A percentile compares a stretch with the other conserved stretches of the same genome.
These are phyloP conservation scores for Haplosporangium sp. DNA, from an alignment of 371 early-diverging fungal species.

Conservation along the genomic window DNA sequence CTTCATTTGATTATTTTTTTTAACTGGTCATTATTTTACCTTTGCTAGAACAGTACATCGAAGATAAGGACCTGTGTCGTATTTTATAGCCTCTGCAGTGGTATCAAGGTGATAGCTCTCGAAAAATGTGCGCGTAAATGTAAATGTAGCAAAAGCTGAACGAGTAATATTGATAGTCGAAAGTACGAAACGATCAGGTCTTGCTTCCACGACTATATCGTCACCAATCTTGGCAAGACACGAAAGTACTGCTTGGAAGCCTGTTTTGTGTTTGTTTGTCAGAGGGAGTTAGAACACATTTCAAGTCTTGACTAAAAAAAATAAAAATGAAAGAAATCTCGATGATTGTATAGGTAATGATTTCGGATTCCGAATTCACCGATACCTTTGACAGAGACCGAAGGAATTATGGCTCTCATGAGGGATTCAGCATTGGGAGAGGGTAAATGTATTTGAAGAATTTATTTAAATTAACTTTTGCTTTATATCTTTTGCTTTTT, in stretches of 20 bases:
- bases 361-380: neutral
- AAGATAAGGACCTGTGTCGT: conserved; percentile 33
- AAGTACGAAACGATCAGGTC: conserved; percentile 34
- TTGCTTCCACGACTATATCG: conserved; percentile 41
- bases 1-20: no score
- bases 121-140: conserved; percentile 38
- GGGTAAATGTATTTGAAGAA: neutral
- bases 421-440: conserved; percentile 2
- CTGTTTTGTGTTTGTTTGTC: conserved; percentile 3
- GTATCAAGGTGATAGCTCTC: conserved; percentile 39
- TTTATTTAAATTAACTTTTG: neutral
- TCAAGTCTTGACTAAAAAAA: neutral
- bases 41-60: conserved; percentile 40
- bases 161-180: conserved; percentile 50
- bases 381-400: conserved; percentile 45
- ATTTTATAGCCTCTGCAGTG: conserved; percentile 14
- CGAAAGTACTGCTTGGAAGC: conserved; percentile 38
- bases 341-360: neutral
- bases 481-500: conserved; percentile 1
- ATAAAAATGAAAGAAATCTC: neutral
- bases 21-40: conserved; percentile 8
- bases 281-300: neutral
- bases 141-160: conserved; percentile 34
- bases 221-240: conserved; percentile 49
- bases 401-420: conserved; percentile 51